These are phyloP conservation scores for Butyriboletus appendiculatus DNA, from an alignment of 1,284 basidiomycete species.

Conservation along the genomic window DNA sequence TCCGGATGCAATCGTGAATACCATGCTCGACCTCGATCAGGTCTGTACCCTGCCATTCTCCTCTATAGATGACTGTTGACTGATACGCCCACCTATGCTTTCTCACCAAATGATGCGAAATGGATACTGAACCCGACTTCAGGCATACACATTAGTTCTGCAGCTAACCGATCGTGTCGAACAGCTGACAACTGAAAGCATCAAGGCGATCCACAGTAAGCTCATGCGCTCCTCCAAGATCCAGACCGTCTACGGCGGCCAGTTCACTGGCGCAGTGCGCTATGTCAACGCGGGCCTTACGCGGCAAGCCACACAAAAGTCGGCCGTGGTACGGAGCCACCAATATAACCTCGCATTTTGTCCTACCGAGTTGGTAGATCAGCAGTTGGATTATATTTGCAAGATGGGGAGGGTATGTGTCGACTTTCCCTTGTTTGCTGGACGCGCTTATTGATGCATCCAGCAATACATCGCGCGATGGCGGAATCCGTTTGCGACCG, in stretches of 20 bases:
- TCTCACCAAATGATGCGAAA: not conserved
- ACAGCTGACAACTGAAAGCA: slow-evolving; percentile 28
- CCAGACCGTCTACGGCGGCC: slow-evolving; percentile 20
- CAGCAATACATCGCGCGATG: slow-evolving; percentile 40
- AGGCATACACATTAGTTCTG: slow-evolving; percentile 30
- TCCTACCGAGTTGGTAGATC: slow-evolving; percentile 40
- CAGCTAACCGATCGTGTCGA: slow-evolving; percentile 27
- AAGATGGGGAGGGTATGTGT: slow-evolving; percentile 40
- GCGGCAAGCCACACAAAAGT: slow-evolving; percentile 37
- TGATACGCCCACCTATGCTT: not conserved
- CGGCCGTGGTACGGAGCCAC: slow-evolving; percentile 37
- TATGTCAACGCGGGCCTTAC: slow-evolving; percentile 41
- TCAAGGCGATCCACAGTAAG: slow-evolving; percentile 31
- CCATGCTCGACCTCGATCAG: slow-evolving; percentile 31
- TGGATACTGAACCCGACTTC: not conserved
- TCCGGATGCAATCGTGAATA: slow-evolving; percentile 19
- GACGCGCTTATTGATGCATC: not conserved
- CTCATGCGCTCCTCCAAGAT: slow-evolving; percentile 37
- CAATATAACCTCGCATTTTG: slow-evolving; percentile 41
- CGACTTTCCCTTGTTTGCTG: not conserved
- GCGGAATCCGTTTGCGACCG: slow-evolving; percentile 45
- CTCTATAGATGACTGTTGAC: not conserved
- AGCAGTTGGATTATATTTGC: slow-evolving; percentile 44
- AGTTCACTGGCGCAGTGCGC: slow-evolving; percentile 12
- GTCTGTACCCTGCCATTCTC: slow-evolving; percentile 4